Percentiles rank a stretch among this genome's conserved stretches.
Conservation (phyloP, 2,329 filamentous ascomycete species). For the Aureobasidium sp. region DNA sequence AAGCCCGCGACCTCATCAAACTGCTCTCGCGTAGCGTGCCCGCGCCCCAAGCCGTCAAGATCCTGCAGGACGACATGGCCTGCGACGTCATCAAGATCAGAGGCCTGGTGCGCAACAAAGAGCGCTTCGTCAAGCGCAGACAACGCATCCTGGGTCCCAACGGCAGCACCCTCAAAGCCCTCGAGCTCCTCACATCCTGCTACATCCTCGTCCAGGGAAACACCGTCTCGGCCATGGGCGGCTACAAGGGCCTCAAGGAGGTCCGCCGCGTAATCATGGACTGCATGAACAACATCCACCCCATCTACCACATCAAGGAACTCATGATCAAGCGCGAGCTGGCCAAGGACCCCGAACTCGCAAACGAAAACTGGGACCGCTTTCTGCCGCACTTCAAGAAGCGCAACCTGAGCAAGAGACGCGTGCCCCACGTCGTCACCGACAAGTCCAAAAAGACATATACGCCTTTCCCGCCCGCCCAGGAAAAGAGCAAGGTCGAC, state of each 20-base stretch:
- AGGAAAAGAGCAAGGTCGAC: slow-evolving; percentile 99
- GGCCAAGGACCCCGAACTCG: slow-evolving; percentile 79
- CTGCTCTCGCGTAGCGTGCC: slow-evolving; percentile 86
- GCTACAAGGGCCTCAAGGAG: slow-evolving; percentile 89
- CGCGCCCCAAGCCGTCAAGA: slow-evolving; percentile 85
- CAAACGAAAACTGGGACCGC: slow-evolving; percentile 86
- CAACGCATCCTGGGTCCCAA: slow-evolving; percentile 89
- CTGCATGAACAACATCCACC: slow-evolving; percentile 92
- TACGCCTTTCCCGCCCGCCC: slow-evolving; percentile 92
- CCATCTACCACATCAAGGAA: slow-evolving; percentile 89
- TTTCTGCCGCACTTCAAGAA: slow-evolving; percentile 98
- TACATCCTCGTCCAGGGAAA: slow-evolving; percentile 97
- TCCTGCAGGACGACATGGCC: slow-evolving; percentile 83
- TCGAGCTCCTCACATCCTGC: slow-evolving; percentile 83
- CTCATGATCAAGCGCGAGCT: slow-evolving; percentile 91
- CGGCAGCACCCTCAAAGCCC: slow-evolving; percentile 85
- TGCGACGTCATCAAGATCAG: slow-evolving; percentile 96
- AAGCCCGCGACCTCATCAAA: slow-evolving; percentile 90
- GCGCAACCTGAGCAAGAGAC: slow-evolving; percentile 76
- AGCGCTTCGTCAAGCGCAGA: slow-evolving; percentile 88
- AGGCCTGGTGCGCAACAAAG: slow-evolving; percentile 84
- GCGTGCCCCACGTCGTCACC: slow-evolving; percentile 73
- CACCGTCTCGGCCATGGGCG: slow-evolving; percentile 86
- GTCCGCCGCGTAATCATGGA: slow-evolving; percentile 84
- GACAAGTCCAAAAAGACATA: slow-evolving; percentile 94